Conservation (phyloP, 2,329 filamentous ascomycete species). For the Arthrinium phaeospermum region DNA sequence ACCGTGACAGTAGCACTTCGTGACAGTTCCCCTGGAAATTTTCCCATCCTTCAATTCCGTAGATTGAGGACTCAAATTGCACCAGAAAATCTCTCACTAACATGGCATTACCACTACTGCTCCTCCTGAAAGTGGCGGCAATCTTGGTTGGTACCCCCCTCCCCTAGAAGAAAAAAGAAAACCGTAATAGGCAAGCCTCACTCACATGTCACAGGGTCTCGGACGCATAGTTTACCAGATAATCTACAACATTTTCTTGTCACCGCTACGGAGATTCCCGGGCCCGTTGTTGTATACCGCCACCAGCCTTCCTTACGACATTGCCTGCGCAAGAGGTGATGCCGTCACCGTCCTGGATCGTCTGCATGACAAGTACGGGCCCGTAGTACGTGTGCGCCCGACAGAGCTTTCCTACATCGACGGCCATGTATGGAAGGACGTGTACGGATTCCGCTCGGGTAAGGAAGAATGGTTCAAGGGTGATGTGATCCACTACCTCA, state of each 20-base stretch:
- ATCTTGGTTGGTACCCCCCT: neutral
- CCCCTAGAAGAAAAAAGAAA: neutral
- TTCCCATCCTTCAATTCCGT: neutral
- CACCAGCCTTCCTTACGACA: constrained; percentile 20
- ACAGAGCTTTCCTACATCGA: constrained; percentile 48
- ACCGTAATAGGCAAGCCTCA: neutral
- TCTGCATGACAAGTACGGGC: constrained; percentile 39
- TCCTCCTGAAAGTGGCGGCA: neutral
- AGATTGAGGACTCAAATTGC: neutral
- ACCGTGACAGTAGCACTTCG: neutral
- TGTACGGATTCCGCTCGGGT: constrained; percentile 37
- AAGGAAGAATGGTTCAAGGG: constrained; percentile 19
- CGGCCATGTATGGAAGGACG: constrained; percentile 42
- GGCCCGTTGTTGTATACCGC: constrained; percentile 21
- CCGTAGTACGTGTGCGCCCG: constrained; percentile 48
- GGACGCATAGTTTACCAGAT: constrained; percentile 18
- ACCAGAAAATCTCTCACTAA: neutral
- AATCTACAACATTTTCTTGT: constrained; percentile 22
- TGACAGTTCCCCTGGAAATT: neutral
- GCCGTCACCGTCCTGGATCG: neutral
- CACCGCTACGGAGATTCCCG: constrained; percentile 21
- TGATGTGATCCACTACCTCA: constrained; percentile 29
- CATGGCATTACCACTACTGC: neutral
- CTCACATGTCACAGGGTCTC: constrained; percentile 7
- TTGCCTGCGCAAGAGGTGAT: constrained; percentile 7